Evolutionary conservation across 2,329 filamentous ascomycete genomes (phyloP).

Genomic region (Helicocarpus griseus): DNA sequence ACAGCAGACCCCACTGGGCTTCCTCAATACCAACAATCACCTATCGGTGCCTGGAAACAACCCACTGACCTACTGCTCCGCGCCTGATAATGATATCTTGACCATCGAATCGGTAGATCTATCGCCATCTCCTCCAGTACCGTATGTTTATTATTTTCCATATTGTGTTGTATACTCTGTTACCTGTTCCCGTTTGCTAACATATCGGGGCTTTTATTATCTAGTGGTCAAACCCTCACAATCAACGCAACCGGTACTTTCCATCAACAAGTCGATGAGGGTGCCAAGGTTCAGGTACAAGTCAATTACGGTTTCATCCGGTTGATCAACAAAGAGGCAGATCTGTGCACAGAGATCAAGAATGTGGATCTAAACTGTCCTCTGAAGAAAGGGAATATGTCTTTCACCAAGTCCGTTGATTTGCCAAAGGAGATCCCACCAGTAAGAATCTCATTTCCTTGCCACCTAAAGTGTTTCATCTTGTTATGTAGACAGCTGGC

Average conservation of each 20-base stretch:
- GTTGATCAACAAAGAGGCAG: slow-evolving; percentile 67
- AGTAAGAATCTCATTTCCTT: slow-evolving; percentile 43
- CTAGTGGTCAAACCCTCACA: slow-evolving; percentile 64
- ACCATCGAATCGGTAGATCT: slow-evolving; percentile 72
- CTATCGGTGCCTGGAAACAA: slow-evolving; percentile 73
- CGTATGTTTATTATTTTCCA: slow-evolving; percentile 50
- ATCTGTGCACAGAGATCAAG: slow-evolving; percentile 80
- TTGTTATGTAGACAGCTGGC: neutral
- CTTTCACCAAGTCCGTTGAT: slow-evolving; percentile 69
- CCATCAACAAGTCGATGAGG: slow-evolving; percentile 60
- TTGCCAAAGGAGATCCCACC: slow-evolving; percentile 81
- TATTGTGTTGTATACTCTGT: neutral
- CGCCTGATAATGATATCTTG: slow-evolving; percentile 61
- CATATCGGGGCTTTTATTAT: neutral
- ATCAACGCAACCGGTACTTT: slow-evolving; percentile 75
- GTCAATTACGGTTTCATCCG: slow-evolving; percentile 95
- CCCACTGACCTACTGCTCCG: slow-evolving; percentile 68
- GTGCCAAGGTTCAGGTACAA: slow-evolving; percentile 69
- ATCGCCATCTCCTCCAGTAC: slow-evolving; percentile 70
- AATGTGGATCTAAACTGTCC: slow-evolving; percentile 88
- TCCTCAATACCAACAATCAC: slow-evolving; percentile 42
- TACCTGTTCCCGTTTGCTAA: neutral
- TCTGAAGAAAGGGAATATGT: slow-evolving; percentile 65
- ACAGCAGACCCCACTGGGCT: slow-evolving; percentile 41
- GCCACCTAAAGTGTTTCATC: slow-evolving; percentile 5